Evolutionary conservation across 2,329 filamentous ascomycete genomes (phyloP).

Genomic region (Colletotrichum gloeosporioides): DNA sequence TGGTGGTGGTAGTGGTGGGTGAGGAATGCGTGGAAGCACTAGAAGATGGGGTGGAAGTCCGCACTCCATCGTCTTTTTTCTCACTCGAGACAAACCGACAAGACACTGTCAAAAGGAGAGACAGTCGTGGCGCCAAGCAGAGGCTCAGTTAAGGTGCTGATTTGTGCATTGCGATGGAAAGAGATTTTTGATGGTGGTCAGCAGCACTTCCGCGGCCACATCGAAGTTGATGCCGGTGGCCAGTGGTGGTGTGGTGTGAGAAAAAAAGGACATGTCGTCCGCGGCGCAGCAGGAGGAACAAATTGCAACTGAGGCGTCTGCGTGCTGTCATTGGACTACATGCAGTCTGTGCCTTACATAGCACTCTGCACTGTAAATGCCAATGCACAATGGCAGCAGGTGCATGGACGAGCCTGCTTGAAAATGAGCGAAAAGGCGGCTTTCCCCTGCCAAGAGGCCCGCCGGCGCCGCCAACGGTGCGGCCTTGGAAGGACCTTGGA

Average conservation of each 20-base stretch:
- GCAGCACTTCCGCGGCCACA: neutral
- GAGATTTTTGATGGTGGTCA: neutral
- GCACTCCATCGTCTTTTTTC: neutral
- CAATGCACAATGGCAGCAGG: neutral
- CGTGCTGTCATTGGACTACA: neutral
- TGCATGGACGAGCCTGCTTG: neutral
- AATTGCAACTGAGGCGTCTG: neutral
- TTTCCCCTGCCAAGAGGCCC: constrained; percentile 10
- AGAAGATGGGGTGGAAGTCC: neutral
- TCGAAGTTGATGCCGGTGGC: neutral
- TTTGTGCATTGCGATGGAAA: neutral
- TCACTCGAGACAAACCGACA: neutral
- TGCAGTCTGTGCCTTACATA: too few relatives aligned
- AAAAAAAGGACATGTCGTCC: neutral
- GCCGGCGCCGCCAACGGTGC: constrained; percentile 8
- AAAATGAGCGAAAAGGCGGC: neutral
- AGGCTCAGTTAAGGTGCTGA: constrained; percentile 1
- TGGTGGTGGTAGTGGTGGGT: neutral
- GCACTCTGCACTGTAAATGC: neutral
- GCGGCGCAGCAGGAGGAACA: neutral
- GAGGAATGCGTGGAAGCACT: neutral
- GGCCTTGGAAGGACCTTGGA: constrained; percentile 4
- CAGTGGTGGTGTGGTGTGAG: neutral
- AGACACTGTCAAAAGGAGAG: neutral
- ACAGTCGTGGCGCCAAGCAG: neutral